These are phyloP conservation scores for Pestalotiopsis sp. DNA, from an alignment of 2,329 filamentous ascomycete species.

Conservation along the genomic window DNA sequence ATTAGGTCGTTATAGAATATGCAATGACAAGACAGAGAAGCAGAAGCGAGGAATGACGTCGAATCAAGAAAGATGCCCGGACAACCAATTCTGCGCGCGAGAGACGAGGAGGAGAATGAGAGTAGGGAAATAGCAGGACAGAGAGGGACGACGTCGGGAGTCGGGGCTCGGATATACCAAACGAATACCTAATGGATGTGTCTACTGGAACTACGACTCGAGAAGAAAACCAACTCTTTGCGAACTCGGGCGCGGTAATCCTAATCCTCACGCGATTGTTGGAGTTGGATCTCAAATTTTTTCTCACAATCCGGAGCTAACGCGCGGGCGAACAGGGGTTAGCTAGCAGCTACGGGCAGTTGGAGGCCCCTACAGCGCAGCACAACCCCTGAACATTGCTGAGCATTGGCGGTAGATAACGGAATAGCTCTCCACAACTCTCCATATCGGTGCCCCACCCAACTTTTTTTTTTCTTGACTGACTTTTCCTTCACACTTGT, in stretches of 20 bases:
- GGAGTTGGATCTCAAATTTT: neutral
- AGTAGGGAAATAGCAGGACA: neutral
- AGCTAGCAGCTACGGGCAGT: conserved; percentile 1
- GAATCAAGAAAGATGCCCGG: neutral
- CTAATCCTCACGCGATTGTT: conserved; percentile 3
- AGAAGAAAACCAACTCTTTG: neutral
- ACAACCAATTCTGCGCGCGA: neutral
- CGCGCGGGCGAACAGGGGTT: neutral
- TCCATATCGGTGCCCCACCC: neutral
- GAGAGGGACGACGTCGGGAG: neutral
- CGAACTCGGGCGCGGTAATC: conserved; percentile 1
- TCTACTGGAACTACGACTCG: neutral
- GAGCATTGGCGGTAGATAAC: neutral
- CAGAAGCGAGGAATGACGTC: neutral
- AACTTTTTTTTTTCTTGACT: conserved; percentile 10
- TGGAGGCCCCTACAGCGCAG: neutral
- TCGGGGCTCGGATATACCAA: neutral
- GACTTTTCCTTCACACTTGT: neutral
- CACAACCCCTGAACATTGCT: neutral
- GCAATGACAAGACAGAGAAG: neutral
- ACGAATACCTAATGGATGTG: neutral
- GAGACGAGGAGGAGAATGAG: neutral
- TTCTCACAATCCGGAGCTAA: neutral
- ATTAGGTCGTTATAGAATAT: neutral
- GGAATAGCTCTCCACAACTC: conserved; percentile 5